Evolutionary conservation across 768 basidiomycete species (phyloP), one percentile per base, ranked within the genome.

Genomic region (Solioccasus polychromus): DNA sequence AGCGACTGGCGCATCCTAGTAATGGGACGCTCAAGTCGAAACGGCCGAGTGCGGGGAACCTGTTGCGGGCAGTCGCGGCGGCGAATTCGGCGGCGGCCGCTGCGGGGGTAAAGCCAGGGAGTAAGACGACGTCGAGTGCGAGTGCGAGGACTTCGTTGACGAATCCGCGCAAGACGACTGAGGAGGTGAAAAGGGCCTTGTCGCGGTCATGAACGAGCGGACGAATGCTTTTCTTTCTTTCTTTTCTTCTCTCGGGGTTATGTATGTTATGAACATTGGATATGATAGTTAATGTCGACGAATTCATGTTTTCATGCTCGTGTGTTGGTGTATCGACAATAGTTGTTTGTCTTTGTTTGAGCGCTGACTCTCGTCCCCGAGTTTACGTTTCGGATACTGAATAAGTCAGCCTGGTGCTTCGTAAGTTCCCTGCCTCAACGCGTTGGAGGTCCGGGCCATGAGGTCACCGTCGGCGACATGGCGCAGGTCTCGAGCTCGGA

Each of bases 1-100:
- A 71, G 30, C 56, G 56, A 39, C 20, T 36, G n/a, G 43, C 24
- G 20, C 42, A 24, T 36, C 50, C 47, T 5, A 17, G 35, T 17
- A 38, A 37, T 30, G 58, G 44, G 19, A 44, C 43, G 17, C 29
- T 60, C 18, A 56, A 55, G 28, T 47, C 57, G 12, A 78, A 75
- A 54, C 62, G 79, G 37, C 66, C 69, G 25, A 82, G 78, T 53
- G 72, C 67, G 19, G 80, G 78, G 0, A 73, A 79, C 38, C 54
- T 78, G 20, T 59, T 88, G 43, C 67, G 85, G 15, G 80, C 74
- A 3, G 73, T 84, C 12, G 85, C 85, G 5, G 71, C 74, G 26
- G 77, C 75, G 2, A 84, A 77, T 53, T 72, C 70, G 18, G 76
- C 69, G 1, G 51, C 61, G 2, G 50, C 45, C 3, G 46, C 59